Percentiles rank a stretch among this genome's conserved stretches.
Evolutionary conservation across 345 rosid species (phyloP).

Genomic region (Boechera stricta): DNA sequence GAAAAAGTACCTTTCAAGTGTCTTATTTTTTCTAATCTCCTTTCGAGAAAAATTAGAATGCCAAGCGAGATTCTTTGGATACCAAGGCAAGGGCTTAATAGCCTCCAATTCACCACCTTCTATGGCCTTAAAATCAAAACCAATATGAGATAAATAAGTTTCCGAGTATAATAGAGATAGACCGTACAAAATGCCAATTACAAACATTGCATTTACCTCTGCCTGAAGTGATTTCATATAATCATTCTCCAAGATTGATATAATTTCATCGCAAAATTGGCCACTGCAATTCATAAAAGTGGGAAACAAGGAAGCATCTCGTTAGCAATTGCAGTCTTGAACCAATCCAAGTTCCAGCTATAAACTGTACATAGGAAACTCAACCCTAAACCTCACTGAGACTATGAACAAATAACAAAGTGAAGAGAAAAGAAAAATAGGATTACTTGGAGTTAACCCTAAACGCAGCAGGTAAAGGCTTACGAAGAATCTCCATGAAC

Average conservation of each 20-base stretch:
- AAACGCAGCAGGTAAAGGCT: constrained; percentile 87
- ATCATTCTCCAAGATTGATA: constrained; percentile 75
- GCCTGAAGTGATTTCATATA: constrained; percentile 73
- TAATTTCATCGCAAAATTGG: constrained; percentile 75
- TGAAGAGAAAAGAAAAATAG: not conserved
- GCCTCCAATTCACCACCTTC: constrained; percentile 79
- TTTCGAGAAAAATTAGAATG: constrained; percentile 90
- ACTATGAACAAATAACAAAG: not conserved
- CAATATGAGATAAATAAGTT: not conserved
- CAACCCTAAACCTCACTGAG: constrained; percentile 13
- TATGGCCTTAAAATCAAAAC: constrained; percentile 53
- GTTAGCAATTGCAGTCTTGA: constrained; percentile 11
- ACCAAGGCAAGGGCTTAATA: constrained; percentile 91
- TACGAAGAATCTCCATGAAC: constrained; percentile 70
- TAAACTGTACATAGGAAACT: constrained; percentile 9
- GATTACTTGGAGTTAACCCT: constrained; percentile 80
- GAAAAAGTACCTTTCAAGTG: constrained; percentile 76
- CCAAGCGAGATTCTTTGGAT: constrained; percentile 90
- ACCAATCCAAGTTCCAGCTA: not conserved
- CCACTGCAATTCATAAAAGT: constrained; percentile 59
- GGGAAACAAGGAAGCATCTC: not conserved
- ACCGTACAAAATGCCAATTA: constrained; percentile 7
- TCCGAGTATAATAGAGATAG: not conserved
- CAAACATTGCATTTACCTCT: constrained; percentile 51
- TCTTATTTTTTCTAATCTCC: constrained; percentile 90